Percentiles rank a stretch among this genome's conserved stretches.
Conservation (phyloP, 768 basidiomycete genomes). For the Galerina marginata region DNA sequence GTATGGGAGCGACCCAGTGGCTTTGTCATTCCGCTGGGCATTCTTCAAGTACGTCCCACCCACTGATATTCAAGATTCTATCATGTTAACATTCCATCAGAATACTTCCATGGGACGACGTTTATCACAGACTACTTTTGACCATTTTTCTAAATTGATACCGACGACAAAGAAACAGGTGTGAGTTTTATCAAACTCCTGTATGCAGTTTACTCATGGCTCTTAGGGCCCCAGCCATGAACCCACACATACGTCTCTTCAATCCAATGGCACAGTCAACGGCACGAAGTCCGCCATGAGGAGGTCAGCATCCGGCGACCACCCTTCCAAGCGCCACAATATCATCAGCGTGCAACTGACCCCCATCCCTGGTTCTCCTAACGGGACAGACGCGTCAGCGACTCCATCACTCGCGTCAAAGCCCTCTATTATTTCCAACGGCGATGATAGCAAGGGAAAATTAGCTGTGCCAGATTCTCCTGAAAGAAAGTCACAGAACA, state of each 20-base stretch:
- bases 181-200: slow-evolving; percentile 1
- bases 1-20: slow-evolving; percentile 91
- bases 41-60: slow-evolving; percentile 72
- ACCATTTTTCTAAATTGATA: slow-evolving; percentile 46
- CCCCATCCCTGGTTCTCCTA: slow-evolving; percentile 74
- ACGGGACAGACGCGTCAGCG: slow-evolving; percentile 62
- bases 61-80: slow-evolving; percentile 7
- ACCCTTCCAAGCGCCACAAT: slow-evolving; percentile 36
- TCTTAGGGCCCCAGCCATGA: slow-evolving; percentile 10
- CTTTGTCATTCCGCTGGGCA: slow-evolving; percentile 89
- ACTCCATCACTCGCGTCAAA: slow-evolving; percentile 59
- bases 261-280: slow-evolving; percentile 10
- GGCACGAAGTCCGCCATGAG: slow-evolving; percentile 25
- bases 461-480: slow-evolving; percentile 37
- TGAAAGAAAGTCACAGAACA: slow-evolving; percentile 32
- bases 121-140: slow-evolving; percentile 60
- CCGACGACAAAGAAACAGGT: slow-evolving; percentile 35
- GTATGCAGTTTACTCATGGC: background rate
- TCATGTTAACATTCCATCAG: slow-evolving; percentile 36
- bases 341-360: slow-evolving; percentile 51
- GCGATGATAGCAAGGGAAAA: slow-evolving; percentile 24
- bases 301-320: slow-evolving; percentile 36
- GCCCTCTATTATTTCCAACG: slow-evolving; percentile 27
- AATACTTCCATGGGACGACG: slow-evolving; percentile 76
- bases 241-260: slow-evolving; percentile 11